These are phyloP conservation scores for Solanum paucissectum DNA, from an alignment of 257 asterid species.

Conservation along the genomic window DNA sequence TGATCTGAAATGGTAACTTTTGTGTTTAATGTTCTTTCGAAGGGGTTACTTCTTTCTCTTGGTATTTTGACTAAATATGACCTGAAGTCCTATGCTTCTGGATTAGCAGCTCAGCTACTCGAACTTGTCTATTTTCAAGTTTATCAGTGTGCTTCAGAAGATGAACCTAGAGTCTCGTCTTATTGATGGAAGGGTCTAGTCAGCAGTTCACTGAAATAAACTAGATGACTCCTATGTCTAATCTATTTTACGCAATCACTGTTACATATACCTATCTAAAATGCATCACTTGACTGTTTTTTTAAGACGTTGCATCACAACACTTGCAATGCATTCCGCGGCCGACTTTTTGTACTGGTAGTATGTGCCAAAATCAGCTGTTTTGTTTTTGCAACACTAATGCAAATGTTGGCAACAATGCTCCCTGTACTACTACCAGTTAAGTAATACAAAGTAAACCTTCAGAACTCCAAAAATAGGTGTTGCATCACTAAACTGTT, in stretches of 20 bases:
- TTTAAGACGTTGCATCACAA: background rate
- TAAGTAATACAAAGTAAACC: background rate
- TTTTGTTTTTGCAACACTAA: background rate
- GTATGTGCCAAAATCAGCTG: background rate
- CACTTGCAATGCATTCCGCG: background rate
- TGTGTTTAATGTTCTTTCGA: background rate
- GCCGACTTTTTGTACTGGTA: background rate
- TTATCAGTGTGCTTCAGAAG: background rate
- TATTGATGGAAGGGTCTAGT: background rate
- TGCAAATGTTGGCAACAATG: background rate
- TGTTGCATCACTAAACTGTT: background rate
- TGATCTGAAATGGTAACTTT: background rate
- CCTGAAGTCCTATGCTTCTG: background rate
- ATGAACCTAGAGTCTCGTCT: background rate
- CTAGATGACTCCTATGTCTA: background rate
- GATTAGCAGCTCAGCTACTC: background rate
- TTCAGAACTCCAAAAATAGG: background rate
- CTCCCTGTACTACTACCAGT: background rate
- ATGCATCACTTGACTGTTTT: background rate
- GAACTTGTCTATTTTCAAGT: background rate
- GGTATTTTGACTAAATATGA: background rate
- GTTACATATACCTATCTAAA: background rate
- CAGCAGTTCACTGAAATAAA: background rate
- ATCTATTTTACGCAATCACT: background rate
- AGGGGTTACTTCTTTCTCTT: background rate